Percentiles rank a stretch among this genome's conserved stretches.
These are phyloP conservation scores for Trichoderma sp. DNA, from an alignment of 2,329 filamentous ascomycete species.

Conservation along the genomic window DNA sequence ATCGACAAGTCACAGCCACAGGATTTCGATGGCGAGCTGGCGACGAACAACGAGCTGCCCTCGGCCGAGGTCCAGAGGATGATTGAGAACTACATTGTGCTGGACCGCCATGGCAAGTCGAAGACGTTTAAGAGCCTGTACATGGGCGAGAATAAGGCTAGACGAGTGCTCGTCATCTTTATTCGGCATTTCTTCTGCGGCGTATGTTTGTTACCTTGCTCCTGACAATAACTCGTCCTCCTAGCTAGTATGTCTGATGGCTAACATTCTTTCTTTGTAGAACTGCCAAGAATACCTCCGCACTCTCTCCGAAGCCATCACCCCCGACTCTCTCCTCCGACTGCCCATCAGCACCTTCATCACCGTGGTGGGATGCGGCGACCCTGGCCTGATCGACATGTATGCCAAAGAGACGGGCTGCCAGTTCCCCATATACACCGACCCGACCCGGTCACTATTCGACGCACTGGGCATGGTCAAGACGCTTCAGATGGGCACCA, in stretches of 20 bases:
- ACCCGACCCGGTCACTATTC: slow-evolving; percentile 69
- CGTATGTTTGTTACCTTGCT: slow-evolving; percentile 53
- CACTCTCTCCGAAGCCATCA: slow-evolving; percentile 60
- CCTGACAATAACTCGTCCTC: not conserved
- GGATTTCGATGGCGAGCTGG: slow-evolving; percentile 59
- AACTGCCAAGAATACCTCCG: slow-evolving; percentile 77
- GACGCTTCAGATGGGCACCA: slow-evolving; percentile 59
- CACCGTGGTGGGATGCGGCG: slow-evolving; percentile 71
- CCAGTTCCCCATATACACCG: slow-evolving; percentile 75
- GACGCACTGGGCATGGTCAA: slow-evolving; percentile 67
- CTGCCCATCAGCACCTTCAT: slow-evolving; percentile 63
- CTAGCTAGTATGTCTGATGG: slow-evolving; percentile 13
- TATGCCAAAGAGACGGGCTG: slow-evolving; percentile 66
- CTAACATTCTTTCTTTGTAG: slow-evolving; percentile 43
- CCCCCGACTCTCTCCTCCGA: slow-evolving; percentile 50
- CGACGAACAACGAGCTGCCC: slow-evolving; percentile 58
- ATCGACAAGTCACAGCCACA: slow-evolving; percentile 45
- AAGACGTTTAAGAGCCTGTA: slow-evolving; percentile 66
- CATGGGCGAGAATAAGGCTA: slow-evolving; percentile 53
- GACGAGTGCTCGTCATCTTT: slow-evolving; percentile 69
- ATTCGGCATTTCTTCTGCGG: slow-evolving; percentile 81
- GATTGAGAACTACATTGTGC: slow-evolving; percentile 58
- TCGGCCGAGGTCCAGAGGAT: slow-evolving; percentile 49
- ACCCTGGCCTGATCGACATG: slow-evolving; percentile 65
- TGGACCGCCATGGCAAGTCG: slow-evolving; percentile 62